Conservation (phyloP, 371 early-diverging fungal species). For the Mycotypha africana region DNA sequence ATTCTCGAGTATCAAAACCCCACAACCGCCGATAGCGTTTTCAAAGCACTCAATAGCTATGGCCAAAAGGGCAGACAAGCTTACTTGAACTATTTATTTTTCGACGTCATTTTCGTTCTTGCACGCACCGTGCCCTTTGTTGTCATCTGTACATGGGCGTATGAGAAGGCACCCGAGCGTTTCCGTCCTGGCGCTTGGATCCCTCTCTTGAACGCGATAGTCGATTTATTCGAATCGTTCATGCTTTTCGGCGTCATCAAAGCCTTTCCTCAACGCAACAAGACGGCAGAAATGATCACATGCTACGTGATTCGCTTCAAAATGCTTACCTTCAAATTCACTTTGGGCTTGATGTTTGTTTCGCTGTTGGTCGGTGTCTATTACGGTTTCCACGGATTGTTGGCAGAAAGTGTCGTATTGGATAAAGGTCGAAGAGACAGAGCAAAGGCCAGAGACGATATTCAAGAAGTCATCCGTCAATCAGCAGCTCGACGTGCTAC, state of each 20-base stretch:
- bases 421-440: constrained; percentile 28
- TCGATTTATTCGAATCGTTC: constrained; percentile 29
- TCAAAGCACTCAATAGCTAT: constrained; percentile 25
- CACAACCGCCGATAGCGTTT: constrained; percentile 25
- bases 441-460: constrained; percentile 17
- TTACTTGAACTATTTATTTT: constrained; percentile 27
- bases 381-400: constrained; percentile 33
- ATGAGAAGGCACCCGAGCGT: constrained; percentile 22
- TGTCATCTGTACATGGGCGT: constrained; percentile 30
- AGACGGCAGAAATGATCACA: constrained; percentile 12
- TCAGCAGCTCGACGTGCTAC: constrained; percentile 16
- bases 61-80: constrained; percentile 39
- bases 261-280: constrained; percentile 27
- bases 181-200: constrained; percentile 37
- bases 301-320: constrained; percentile 29
- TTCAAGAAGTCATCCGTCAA: constrained; percentile 18
- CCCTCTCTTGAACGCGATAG: constrained; percentile 19
- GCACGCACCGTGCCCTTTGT: constrained; percentile 30
- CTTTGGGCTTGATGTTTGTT: constrained; percentile 18
- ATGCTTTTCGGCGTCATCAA: constrained; percentile 23
- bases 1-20: constrained; percentile 40
- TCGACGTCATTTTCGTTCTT: constrained; percentile 31
- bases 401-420: constrained; percentile 38
- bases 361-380: constrained; percentile 34
- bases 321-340: constrained; percentile 27